Base-by-base conservation (phyloP, 2,329 filamentous ascomycete genomes). In the Ramularia endophylla region DNA sequence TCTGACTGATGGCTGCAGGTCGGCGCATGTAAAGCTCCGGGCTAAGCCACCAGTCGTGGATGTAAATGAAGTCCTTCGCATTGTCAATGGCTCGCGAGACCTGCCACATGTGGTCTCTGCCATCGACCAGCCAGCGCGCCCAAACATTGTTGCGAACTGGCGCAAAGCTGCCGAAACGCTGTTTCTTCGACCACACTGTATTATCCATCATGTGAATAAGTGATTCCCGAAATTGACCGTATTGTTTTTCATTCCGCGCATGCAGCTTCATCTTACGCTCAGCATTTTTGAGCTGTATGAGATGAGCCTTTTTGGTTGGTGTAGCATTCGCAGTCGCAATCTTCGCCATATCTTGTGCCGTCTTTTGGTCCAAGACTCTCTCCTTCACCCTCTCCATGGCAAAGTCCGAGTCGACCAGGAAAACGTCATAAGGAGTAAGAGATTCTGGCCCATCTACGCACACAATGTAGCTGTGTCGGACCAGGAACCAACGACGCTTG, bases 41-140 rank as follows among this genome's bases (percentile, higher is more conserved):
- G 54, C 87, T 95, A 29, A 98, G 69, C 92, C 92, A 98, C 92
- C 92, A 98, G 64, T 97, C 92, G 62, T 98, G 92, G 48, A 98
- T 97, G 65, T 97, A 97, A 54, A 98, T 90, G 47, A 97, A 90
- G 67, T 97, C 92, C 57, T 87, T 87, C 7, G 92, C 92, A 80
- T 95, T 95, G 61, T 87, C 92, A 57, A 98, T 94, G 9, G 92
- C 92, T 50, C 90, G 80, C 8, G 90, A 97, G 6, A 97, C 88
- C 62, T 95, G 94, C 92, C 92, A 98, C 90, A 97, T 97, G 70
- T 97, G 94, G 62, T 98, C 92, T 53, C 92, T 80, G 12, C 87
- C 92, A 65, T 98, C 92, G 0, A 98, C 90, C 7, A 98, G 77
- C 89, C 90, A 97, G 59, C 95, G 88, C 2, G 89, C 88, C 66